A percentile compares a stretch with the other conserved stretches of the same genome.
Evolutionary conservation across 2,329 filamentous ascomycete genomes (phyloP).

Genomic region (Scytalidium lignicola): DNA sequence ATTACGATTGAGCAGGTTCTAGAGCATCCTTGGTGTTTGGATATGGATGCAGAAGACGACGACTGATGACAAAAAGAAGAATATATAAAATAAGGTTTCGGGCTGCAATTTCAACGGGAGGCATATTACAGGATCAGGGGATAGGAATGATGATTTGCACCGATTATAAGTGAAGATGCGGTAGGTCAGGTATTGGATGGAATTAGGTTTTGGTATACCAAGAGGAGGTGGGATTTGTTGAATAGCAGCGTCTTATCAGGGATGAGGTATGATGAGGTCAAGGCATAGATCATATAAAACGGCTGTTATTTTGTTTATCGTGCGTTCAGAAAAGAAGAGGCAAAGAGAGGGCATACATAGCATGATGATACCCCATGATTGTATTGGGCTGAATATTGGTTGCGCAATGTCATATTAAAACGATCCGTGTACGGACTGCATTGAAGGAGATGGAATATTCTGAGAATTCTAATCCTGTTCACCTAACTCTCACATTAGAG

Average conservation of each 20-base stretch:
- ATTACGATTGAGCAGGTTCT: slow-evolving; percentile 85
- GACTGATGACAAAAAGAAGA: not conserved
- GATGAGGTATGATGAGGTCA: not conserved
- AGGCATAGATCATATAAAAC: not conserved
- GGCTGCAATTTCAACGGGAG: too few species aligned
- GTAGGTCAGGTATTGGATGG: too few species aligned
- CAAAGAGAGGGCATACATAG: not conserved
- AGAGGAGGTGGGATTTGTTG: not conserved
- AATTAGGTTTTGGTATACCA: not conserved
- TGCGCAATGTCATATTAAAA: not conserved
- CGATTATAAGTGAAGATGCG: too few species aligned
- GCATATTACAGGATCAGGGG: not conserved
- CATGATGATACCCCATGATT: not conserved
- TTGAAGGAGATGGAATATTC: not conserved
- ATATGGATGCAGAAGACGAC: slow-evolving; percentile 16
- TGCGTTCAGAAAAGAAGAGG: not conserved
- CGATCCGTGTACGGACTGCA: not conserved
- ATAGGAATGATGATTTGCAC: too few species aligned
- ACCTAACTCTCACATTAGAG: too few species aligned
- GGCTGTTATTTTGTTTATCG: not conserved
- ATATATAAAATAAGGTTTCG: too few species aligned
- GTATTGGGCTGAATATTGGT: not conserved
- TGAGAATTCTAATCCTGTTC: too few species aligned
- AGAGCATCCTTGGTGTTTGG: slow-evolving; percentile 70
- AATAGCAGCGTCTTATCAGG: not conserved